These are phyloP conservation scores for Boehmeria nivea DNA, from an alignment of 306 rosid species.

Conservation along the genomic window DNA sequence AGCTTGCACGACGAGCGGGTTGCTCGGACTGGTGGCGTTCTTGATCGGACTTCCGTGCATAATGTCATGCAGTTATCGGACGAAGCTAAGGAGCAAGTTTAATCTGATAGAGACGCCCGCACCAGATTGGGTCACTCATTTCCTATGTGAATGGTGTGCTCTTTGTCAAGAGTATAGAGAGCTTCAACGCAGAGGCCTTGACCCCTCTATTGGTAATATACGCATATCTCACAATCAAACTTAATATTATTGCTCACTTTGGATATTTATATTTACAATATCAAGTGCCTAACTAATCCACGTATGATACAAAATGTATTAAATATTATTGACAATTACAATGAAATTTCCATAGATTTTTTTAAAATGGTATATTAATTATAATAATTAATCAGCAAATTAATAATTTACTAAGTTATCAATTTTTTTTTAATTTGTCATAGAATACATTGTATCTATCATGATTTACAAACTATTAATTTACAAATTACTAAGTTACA, in stretches of 20 bases:
- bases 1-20: conserved; percentile 11
- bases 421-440: no score
- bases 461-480: no score
- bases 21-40: not conserved
- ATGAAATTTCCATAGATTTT: no score
- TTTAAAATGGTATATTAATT: no score
- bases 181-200: conserved; percentile 22
- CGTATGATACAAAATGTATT: not conserved
- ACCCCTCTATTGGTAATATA: conserved; percentile 25
- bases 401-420: no score
- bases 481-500: no score
- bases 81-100: conserved; percentile 17
- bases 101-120: conserved; percentile 19
- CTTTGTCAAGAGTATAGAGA: conserved; percentile 29
- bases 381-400: no score
- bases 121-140: conserved; percentile 25
- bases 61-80: conserved; percentile 21
- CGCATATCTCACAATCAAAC: not conserved
- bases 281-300: no score
- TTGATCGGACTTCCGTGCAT: conserved; percentile 18
- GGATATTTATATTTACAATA: not conserved
- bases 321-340: no score
- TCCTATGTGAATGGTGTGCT: conserved; percentile 25
- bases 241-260: no score
- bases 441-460: no score